A percentile compares a stretch with the other conserved stretches of the same genome.
phyloP scores from a whole-genome alignment of 345 rosid genomes.

The Dipteronia dyeriana region DNA sequence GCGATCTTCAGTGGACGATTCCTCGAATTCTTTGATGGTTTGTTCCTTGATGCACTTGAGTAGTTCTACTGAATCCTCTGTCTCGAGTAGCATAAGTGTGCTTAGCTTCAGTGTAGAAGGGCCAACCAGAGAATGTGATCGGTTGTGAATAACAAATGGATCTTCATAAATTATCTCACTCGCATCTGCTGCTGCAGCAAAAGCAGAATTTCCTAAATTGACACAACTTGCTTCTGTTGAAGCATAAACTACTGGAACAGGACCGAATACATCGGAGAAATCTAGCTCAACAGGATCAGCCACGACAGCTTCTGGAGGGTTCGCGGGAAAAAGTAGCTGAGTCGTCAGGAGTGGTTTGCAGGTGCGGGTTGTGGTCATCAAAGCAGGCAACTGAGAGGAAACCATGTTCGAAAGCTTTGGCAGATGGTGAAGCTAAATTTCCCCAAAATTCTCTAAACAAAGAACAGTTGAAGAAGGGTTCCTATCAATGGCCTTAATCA shows the following conservation, averaged over 20 bases:
- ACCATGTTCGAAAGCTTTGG: conserved; percentile 45
- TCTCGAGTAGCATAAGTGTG: conserved; percentile 58
- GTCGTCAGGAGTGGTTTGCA: conserved; percentile 36
- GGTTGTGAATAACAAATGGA: conserved; percentile 68
- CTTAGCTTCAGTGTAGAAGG: conserved; percentile 73
- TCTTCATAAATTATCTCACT: conserved; percentile 55
- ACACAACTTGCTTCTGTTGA: conserved; percentile 31
- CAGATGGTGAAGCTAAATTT: conserved; percentile 24
- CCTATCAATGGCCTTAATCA: conserved; percentile 53
- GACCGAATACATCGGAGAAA: conserved; percentile 77
- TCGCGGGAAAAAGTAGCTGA: conserved; percentile 40
- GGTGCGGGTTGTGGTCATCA: conserved; percentile 26
- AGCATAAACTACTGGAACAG: conserved; percentile 44
- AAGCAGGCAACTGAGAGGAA: conserved; percentile 47
- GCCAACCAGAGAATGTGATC: conserved; percentile 91
- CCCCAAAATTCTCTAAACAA: conserved; percentile 16
- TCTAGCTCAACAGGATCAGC: conserved; percentile 60
- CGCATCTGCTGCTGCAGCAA: conserved; percentile 36
- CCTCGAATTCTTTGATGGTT: conserved; percentile 36
- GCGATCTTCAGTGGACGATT: conserved; percentile 31
- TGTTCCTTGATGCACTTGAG: conserved; percentile 41
- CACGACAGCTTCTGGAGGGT: conserved; percentile 41
- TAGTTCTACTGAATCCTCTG: conserved; percentile 47
- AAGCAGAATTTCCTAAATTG: conserved; percentile 30
- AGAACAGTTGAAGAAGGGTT: conserved; percentile 38